Evolutionary conservation across 345 rosid genomes (phyloP).

Genomic region (Cardiospermum halicacabum): DNA sequence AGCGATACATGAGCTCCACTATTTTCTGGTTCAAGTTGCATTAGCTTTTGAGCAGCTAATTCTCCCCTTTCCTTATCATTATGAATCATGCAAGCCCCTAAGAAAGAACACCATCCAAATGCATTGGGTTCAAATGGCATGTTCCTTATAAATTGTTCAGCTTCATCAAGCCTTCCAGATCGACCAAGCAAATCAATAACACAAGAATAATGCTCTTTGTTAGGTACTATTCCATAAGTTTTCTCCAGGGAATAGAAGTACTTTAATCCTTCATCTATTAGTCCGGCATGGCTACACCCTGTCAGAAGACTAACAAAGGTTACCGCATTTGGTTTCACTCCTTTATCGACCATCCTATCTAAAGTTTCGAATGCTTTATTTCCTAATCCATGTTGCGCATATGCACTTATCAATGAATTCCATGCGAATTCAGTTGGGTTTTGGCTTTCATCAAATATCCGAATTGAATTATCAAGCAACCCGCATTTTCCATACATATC

Average conservation of each 20-base stretch:
- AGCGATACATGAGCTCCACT: conserved; percentile 10
- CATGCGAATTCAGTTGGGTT: conserved; percentile 7
- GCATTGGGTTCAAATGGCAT: conserved; percentile 12
- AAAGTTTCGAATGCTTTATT: neutral
- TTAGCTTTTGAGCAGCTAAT: conserved; percentile 6
- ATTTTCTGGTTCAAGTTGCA: conserved; percentile 11
- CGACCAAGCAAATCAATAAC: conserved; percentile 5
- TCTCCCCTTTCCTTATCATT: conserved; percentile 5
- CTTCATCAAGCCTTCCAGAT: conserved; percentile 13
- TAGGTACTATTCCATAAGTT: conserved; percentile 1
- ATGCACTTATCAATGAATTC: conserved; percentile 6
- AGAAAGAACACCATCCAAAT: conserved; percentile 14
- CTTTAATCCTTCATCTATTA: conserved; percentile 7
- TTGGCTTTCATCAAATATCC: conserved; percentile 1
- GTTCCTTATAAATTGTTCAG: conserved; percentile 7
- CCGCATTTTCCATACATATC: conserved; percentile 15
- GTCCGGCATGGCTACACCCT: conserved; percentile 10
- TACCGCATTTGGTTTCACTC: conserved; percentile 11
- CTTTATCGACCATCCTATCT: conserved; percentile 3
- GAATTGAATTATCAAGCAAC: neutral
- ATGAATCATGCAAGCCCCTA: conserved; percentile 12
- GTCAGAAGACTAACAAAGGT: conserved; percentile 12
- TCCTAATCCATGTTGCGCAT: conserved; percentile 9
- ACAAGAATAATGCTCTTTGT: conserved; percentile 10
- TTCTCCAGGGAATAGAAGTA: conserved; percentile 6